These are phyloP conservation scores for Fraxinus americana DNA, from an alignment of 257 asterid species.

Conservation along the genomic window DNA sequence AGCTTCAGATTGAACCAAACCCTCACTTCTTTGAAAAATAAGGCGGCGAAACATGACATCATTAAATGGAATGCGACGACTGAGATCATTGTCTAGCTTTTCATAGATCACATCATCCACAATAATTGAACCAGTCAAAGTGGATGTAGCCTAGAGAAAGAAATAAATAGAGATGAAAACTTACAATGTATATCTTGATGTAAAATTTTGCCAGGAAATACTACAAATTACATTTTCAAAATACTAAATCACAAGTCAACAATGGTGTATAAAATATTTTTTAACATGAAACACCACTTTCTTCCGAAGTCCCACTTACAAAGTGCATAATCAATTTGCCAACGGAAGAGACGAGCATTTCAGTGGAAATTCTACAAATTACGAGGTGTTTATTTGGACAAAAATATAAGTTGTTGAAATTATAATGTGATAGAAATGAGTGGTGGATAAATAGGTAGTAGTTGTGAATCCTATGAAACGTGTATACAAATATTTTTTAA, in stretches of 20 bases:
- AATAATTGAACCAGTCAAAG: slow-evolving; percentile 75
- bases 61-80: slow-evolving; percentile 43
- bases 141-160: slow-evolving; percentile 63
- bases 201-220: not conserved
- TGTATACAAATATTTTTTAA: no score
- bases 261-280: not conserved
- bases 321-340: not conserved
- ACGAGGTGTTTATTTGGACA: no score
- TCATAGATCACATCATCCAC: slow-evolving; percentile 89
- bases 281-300: not conserved
- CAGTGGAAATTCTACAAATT: no score
- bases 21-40: slow-evolving; percentile 66
- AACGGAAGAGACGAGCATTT: not conserved
- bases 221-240: not conserved
- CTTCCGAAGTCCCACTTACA: not conserved
- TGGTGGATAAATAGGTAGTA: no score
- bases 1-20: slow-evolving; percentile 94
- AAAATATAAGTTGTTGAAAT: no score
- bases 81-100: slow-evolving; percentile 48
- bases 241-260: not conserved
- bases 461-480: no score
- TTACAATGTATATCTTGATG: not conserved
- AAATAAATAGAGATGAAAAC: not conserved
- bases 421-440: no score
- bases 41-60: slow-evolving; percentile 78